Base-by-base conservation (phyloP, 2,329 filamentous ascomycete genomes). In the Colletotrichum sp. region DNA sequence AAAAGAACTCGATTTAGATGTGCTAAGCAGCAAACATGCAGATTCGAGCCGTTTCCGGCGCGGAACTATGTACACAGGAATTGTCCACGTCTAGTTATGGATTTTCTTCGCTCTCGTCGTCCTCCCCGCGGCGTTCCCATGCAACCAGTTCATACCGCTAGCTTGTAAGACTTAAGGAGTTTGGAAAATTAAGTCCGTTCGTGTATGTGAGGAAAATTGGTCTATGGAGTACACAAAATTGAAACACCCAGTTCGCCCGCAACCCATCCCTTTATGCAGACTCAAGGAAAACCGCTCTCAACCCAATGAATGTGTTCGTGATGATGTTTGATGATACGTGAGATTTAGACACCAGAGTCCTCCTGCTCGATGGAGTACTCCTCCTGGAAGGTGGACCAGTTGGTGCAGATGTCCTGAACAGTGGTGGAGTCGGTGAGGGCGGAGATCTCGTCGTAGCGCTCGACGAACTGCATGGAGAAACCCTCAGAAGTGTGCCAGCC, bases 391-490 rank as follows among this genome's bases (percentile, higher is more conserved):
- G 57, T 24, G 8, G 57, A 61, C 77, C 77, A 78, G 21, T 65
- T 67, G 33, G 63, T 21, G 69, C 77, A 78, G 9, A 69, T 62
- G 54, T 57, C 18, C 27, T 64, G 24, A 6, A 78, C 3, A 7
- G 38, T 29, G 18, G 72, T 65, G 31, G 59, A 24, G 58, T 77
- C 55, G 27, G 72, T 76, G 34, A 78, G 33, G n/a, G 36, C 73
- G 7, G 38, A 43, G 38, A 78, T 72, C 57, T 78, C 76, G 9
- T 24, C 15, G 5, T 38, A 29, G 5, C 77, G 70, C 73, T 78
- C 78, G 13, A 79, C 51, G 68, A 79, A 75, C 73, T 79, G 78
- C 57, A 79, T 70, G 9, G 76, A 74, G 55, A 79, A 77, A 47
- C 77, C 77, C 16, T 64, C 72, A 43, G 74, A 70, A 29, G 76